Conservation (phyloP, 768 basidiomycete genomes). For the Tricholomella constricta region DNA sequence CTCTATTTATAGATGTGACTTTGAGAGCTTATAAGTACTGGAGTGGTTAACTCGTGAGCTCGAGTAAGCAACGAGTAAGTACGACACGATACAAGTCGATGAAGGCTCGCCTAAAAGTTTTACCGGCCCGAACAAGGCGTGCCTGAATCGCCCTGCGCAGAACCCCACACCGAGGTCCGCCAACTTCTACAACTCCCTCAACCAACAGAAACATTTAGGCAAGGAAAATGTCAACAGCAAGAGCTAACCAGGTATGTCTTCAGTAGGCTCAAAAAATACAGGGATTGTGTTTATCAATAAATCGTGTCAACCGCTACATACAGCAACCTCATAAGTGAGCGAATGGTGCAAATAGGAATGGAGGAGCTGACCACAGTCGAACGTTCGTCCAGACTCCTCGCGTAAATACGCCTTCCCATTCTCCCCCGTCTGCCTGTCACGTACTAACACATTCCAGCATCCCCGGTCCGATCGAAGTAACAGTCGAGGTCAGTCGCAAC, state of each 20-base stretch:
- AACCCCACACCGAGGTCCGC: neutral
- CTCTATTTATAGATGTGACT: too few relatives aligned
- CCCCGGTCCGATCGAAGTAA: slow-evolving; percentile 54
- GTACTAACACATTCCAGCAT: slow-evolving; percentile 30
- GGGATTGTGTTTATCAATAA: too few relatives aligned
- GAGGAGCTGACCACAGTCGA: neutral
- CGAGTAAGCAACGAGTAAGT: too few relatives aligned
- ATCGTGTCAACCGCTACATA: neutral
- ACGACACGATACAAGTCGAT: too few relatives aligned
- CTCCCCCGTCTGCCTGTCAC: neutral
- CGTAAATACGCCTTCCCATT: slow-evolving; percentile 10
- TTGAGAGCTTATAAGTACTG: too few relatives aligned
- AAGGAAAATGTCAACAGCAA: neutral
- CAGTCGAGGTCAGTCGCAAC: slow-evolving; percentile 25
- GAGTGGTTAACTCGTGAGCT: too few relatives aligned
- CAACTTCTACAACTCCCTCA: neutral
- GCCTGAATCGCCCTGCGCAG: neutral
- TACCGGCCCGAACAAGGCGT: neutral
- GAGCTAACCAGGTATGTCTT: slow-evolving; percentile 8
- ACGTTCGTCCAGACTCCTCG: slow-evolving; percentile 15
- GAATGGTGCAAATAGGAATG: neutral
- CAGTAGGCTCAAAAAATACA: too few relatives aligned
- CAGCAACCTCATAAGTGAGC: slow-evolving; percentile 14
- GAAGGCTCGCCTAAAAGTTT: too few relatives aligned
- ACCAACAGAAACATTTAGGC: too few relatives aligned